phyloP scores from a whole-genome alignment of 2,329 filamentous ascomycete genomes.

The Colletotrichum viniferum region DNA sequence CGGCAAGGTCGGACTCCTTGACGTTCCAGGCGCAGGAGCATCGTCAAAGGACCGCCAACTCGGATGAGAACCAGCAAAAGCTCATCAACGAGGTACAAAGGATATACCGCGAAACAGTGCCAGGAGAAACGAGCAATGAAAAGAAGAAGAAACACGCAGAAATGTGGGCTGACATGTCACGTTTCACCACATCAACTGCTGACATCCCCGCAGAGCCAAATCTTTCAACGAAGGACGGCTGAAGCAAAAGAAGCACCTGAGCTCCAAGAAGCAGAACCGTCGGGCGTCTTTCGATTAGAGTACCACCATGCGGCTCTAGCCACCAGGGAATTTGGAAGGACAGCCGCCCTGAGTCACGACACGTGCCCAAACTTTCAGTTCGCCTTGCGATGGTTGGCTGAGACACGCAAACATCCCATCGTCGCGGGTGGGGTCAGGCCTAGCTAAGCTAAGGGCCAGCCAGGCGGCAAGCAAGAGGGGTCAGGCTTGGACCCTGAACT shows the following conservation, averaged over 20 bases:
- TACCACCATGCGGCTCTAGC: background rate
- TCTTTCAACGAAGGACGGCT: slow-evolving; percentile 49
- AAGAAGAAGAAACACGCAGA: slow-evolving; percentile 54
- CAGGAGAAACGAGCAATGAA: slow-evolving; percentile 47
- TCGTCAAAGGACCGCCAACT: slow-evolving; percentile 56
- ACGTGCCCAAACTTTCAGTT: background rate
- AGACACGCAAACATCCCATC: background rate
- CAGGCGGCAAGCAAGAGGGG: background rate
- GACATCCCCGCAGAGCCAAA: slow-evolving; percentile 43
- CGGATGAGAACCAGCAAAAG: slow-evolving; percentile 56
- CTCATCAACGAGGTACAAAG: slow-evolving; percentile 50
- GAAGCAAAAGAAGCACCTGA: slow-evolving; percentile 51
- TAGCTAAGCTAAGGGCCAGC: background rate
- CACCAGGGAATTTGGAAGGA: background rate
- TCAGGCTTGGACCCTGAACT: background rate
- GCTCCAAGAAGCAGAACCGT: slow-evolving; percentile 51
- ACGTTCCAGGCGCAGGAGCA: slow-evolving; percentile 60
- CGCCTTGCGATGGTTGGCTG: background rate
- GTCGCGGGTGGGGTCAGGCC: background rate
- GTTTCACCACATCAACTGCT: background rate
- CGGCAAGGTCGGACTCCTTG: slow-evolving; percentile 54
- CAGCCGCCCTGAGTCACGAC: background rate
- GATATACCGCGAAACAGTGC: slow-evolving; percentile 52
- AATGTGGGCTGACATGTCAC: slow-evolving; percentile 43
- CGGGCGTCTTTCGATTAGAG: slow-evolving; percentile 1